phyloP scores from a whole-genome alignment of 1,139 yeast genomes.

The Kodamaea suecica region DNA sequence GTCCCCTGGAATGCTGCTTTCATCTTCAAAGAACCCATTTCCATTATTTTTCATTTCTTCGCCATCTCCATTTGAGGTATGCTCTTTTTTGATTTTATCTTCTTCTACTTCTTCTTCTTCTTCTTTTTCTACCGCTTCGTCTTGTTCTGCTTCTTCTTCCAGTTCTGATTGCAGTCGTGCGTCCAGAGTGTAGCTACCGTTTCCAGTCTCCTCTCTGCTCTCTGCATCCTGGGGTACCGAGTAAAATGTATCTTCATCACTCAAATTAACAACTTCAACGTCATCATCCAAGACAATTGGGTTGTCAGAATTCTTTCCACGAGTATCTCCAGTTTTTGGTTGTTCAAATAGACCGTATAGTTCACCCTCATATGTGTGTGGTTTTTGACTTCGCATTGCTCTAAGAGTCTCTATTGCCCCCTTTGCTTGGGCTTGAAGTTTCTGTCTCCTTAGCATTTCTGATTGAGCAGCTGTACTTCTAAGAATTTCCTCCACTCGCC shows the following conservation, averaged over 20 bases:
- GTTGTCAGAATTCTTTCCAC: conserved; percentile 5
- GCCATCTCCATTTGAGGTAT: too few relatives aligned
- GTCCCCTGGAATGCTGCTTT: too few relatives aligned
- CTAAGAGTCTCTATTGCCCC: conserved; percentile 3
- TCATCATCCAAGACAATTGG: conserved; percentile 10
- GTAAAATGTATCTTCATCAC: not conserved
- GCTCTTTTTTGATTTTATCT: too few relatives aligned
- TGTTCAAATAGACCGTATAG: not conserved
- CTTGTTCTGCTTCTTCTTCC: too few relatives aligned
- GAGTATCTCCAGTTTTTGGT: conserved; percentile 4
- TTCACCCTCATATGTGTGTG: not conserved
- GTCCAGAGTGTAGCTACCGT: too few relatives aligned
- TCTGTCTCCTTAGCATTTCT: too few relatives aligned
- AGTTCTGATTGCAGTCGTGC: too few relatives aligned
- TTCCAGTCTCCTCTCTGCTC: too few relatives aligned
- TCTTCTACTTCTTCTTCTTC: conserved; percentile 2
- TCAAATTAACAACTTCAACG: conserved; percentile 5
- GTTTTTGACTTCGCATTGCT: not conserved
- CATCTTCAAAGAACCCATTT: too few relatives aligned
- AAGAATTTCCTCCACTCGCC: conserved; percentile 2
- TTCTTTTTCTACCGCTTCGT: conserved; percentile 3
- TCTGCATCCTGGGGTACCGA: too few relatives aligned
- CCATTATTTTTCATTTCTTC: not conserved
- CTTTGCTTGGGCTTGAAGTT: too few relatives aligned
- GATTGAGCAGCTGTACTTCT: conserved; percentile 3